These are phyloP conservation scores for Fusarium solani-melongenae DNA, from an alignment of 2,329 filamentous ascomycete genomes.

Conservation along the genomic window DNA sequence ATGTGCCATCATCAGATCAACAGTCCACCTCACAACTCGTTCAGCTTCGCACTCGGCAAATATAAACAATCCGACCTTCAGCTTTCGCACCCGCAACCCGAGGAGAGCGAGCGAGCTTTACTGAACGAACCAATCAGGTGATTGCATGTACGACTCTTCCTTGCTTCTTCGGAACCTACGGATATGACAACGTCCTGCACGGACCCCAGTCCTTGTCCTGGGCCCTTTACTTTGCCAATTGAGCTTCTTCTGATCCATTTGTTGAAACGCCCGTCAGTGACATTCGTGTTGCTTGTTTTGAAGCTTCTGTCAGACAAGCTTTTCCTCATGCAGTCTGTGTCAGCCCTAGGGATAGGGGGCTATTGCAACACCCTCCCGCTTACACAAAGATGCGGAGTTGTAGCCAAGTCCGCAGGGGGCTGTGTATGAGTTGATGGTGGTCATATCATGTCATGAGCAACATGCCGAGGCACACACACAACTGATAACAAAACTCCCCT, in stretches of 20 bases:
- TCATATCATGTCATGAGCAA: background rate
- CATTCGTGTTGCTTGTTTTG: background rate
- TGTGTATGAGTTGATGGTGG: background rate
- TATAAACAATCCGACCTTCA: background rate
- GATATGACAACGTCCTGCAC: constrained; percentile 4
- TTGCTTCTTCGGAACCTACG: constrained; percentile 21
- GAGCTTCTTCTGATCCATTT: background rate
- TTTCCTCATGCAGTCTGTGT: constrained; percentile 7
- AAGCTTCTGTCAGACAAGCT: constrained; percentile 19
- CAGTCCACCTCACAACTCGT: background rate
- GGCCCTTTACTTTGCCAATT: background rate
- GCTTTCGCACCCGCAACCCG: background rate
- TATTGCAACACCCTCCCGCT: background rate
- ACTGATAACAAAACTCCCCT: background rate
- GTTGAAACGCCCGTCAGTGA: background rate
- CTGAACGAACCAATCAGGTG: background rate
- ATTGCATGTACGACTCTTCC: background rate
- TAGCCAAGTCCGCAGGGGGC: background rate
- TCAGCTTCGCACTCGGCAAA: background rate
- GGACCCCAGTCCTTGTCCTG: background rate
- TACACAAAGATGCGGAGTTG: background rate
- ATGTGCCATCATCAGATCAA: background rate
- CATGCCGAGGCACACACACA: background rate
- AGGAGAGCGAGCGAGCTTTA: background rate
- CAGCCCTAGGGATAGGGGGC: constrained; percentile 29